Percentiles rank a stretch among this genome's conserved stretches.
Evolutionary conservation across 768 basidiomycete genomes (phyloP).

Genomic region (Lactarius tabidus): DNA sequence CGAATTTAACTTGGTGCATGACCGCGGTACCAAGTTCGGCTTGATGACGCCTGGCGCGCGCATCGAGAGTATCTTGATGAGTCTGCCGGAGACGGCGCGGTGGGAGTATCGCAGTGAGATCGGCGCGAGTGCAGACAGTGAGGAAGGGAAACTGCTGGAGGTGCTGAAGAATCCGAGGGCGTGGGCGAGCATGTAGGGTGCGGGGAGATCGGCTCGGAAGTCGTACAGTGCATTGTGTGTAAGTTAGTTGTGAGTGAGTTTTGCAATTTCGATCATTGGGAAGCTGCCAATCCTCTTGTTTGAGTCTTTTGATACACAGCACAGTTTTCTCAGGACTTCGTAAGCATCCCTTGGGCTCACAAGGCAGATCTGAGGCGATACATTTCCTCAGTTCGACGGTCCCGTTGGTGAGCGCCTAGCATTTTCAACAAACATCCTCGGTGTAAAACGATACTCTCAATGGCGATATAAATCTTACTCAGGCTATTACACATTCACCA

Average conservation of each 20-base stretch:
- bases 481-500: no score
- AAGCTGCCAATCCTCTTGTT: not conserved
- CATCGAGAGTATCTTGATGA: constrained; percentile 63
- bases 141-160: constrained; percentile 49
- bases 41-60: constrained; percentile 55
- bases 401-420: no score
- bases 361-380: no score
- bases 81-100: constrained; percentile 58
- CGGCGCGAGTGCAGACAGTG: constrained; percentile 43
- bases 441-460: no score
- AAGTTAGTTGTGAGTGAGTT: not conserved
- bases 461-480: no score
- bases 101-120: constrained; percentile 67
- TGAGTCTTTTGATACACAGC: not conserved
- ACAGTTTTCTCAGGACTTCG: no score
- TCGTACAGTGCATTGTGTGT: not conserved
- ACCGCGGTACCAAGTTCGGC: constrained; percentile 66
- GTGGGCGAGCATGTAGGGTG: constrained; percentile 40
- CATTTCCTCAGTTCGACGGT: no score
- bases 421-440: no score
- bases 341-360: no score
- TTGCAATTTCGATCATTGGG: not conserved
- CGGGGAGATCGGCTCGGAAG: not conserved
- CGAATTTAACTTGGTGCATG: constrained; percentile 77
- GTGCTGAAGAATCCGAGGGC: constrained; percentile 46